phyloP scores from a whole-genome alignment of 2,329 filamentous ascomycete genomes.

The Colletotrichum destructivum region DNA sequence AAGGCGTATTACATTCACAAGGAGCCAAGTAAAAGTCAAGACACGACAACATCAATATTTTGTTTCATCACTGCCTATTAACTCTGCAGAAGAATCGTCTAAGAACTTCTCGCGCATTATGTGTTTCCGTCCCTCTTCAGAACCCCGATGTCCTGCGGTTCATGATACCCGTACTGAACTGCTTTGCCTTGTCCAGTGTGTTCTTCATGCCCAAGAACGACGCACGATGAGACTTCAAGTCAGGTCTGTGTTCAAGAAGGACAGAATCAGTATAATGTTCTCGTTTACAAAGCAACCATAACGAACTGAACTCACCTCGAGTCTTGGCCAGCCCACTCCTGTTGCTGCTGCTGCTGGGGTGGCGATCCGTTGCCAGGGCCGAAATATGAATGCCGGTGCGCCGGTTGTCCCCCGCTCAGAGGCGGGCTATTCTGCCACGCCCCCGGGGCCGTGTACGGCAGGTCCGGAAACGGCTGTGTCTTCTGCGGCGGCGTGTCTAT shows the following conservation, averaged over 20 bases:
- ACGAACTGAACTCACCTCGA: constrained; percentile 12
- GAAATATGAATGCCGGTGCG: constrained; percentile 23
- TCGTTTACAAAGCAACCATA: too few species aligned
- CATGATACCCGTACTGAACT: constrained; percentile 39
- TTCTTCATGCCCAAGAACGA: constrained; percentile 42
- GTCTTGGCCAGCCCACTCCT: constrained; percentile 25
- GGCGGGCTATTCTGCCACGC: constrained; percentile 38
- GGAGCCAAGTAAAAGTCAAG: too few species aligned
- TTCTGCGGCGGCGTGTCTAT: constrained; percentile 31
- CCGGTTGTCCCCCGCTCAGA: constrained; percentile 5
- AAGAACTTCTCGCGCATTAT: too few species aligned
- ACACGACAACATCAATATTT: neutral
- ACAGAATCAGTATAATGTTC: constrained; percentile 1
- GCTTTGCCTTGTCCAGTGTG: constrained; percentile 38
- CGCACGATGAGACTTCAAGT: constrained; percentile 33
- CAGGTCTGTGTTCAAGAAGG: constrained; percentile 14
- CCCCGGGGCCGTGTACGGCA: constrained; percentile 26
- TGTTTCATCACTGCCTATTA: neutral
- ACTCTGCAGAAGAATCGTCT: too few species aligned
- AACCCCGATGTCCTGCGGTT: constrained; percentile 40
- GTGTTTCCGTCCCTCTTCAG: neutral
- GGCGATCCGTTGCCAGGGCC: constrained; percentile 12
- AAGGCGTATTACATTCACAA: too few species aligned
- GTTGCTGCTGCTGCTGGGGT: constrained; percentile 15
- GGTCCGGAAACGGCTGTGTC: constrained; percentile 35